Evolutionary conservation across 2,329 filamentous ascomycete species (phyloP).

Genomic region (Ophiostoma ips): DNA sequence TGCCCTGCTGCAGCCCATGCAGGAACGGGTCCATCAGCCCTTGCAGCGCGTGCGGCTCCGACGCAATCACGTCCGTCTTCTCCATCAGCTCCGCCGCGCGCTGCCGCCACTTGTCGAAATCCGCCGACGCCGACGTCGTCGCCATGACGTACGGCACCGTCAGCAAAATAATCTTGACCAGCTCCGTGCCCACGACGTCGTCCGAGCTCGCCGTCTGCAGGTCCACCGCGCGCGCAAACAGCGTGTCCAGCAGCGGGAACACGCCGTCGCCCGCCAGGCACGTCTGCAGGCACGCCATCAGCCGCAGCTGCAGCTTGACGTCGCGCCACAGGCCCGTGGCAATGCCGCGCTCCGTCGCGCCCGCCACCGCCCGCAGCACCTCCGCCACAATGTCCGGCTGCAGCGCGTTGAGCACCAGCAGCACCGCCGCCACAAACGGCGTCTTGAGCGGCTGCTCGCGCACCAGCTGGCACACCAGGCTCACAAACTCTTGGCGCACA

Average conservation of each 20-base stretch:
- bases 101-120: slow-evolving; percentile 42
- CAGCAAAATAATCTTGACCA: slow-evolving; percentile 91
- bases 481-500: slow-evolving; percentile 57
- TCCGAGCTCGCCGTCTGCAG: slow-evolving; percentile 86
- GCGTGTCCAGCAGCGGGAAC: slow-evolving; percentile 70
- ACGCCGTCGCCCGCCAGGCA: slow-evolving; percentile 60
- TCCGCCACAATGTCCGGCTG: slow-evolving; percentile 62
- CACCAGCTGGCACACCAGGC: slow-evolving; percentile 60
- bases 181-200: slow-evolving; percentile 73
- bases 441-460: slow-evolving; percentile 94
- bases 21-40: slow-evolving; percentile 76
- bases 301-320: slow-evolving; percentile 80
- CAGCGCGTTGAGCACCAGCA: slow-evolving; percentile 64
- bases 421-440: slow-evolving; percentile 78
- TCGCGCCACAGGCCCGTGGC: slow-evolving; percentile 70
- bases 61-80: slow-evolving; percentile 89
- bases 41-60: slow-evolving; percentile 74
- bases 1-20: slow-evolving; percentile 15
- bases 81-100: slow-evolving; percentile 71
- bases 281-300: slow-evolving; percentile 74
- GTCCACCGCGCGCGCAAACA: slow-evolving; percentile 86
- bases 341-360: slow-evolving; percentile 52
- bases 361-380: slow-evolving; percentile 49
- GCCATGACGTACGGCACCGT: slow-evolving; percentile 85
- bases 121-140: slow-evolving; percentile 41